Percentiles rank a stretch among this genome's conserved stretches.
These are phyloP conservation scores for Cladophialophora chaetospira DNA, from an alignment of 2,329 filamentous ascomycete genomes.

Conservation along the genomic window DNA sequence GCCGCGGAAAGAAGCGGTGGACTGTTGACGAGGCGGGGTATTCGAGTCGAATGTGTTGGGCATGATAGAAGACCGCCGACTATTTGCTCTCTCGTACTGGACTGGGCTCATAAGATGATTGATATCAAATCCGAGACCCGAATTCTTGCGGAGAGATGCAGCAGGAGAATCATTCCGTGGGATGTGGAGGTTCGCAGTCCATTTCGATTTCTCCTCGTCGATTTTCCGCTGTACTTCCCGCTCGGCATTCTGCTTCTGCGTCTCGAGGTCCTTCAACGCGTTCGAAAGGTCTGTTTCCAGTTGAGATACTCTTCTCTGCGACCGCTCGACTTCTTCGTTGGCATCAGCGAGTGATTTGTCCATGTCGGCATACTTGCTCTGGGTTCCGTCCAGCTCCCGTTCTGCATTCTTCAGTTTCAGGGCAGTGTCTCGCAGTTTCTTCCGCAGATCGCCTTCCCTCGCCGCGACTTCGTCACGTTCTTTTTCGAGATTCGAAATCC, in stretches of 20 bases:
- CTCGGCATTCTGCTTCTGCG: constrained; percentile 62
- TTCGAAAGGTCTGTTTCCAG: constrained; percentile 66
- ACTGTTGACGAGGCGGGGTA: constrained; percentile 50
- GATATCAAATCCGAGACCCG: constrained; percentile 40
- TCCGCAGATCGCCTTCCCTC: constrained; percentile 82
- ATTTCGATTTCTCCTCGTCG: constrained; percentile 66
- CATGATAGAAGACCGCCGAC: constrained; percentile 45
- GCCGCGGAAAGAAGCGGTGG: constrained; percentile 42
- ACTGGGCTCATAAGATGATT: constrained; percentile 40
- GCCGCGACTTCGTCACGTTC: constrained; percentile 84
- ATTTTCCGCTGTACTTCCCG: constrained; percentile 59
- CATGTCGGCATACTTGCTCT: constrained; percentile 44
- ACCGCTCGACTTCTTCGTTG: constrained; percentile 59
- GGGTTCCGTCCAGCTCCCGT: constrained; percentile 75
- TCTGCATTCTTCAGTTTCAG: constrained; percentile 69
- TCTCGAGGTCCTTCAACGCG: constrained; percentile 56
- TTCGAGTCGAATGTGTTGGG: constrained; percentile 40
- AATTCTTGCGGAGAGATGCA: constrained; percentile 42
- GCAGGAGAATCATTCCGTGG: constrained; percentile 45
- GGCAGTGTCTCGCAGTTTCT: constrained; percentile 84
- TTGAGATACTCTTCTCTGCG: constrained; percentile 45
- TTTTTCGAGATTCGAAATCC: constrained; percentile 77
- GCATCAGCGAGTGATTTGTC: constrained; percentile 63
- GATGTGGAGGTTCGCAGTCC: constrained; percentile 50
- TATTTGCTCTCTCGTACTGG: constrained; percentile 40